Evolutionary conservation across 176 grass and related monocot species (phyloP), one percentile per base, ranked within the genome.

Genomic region (Melocanna baccifera): DNA sequence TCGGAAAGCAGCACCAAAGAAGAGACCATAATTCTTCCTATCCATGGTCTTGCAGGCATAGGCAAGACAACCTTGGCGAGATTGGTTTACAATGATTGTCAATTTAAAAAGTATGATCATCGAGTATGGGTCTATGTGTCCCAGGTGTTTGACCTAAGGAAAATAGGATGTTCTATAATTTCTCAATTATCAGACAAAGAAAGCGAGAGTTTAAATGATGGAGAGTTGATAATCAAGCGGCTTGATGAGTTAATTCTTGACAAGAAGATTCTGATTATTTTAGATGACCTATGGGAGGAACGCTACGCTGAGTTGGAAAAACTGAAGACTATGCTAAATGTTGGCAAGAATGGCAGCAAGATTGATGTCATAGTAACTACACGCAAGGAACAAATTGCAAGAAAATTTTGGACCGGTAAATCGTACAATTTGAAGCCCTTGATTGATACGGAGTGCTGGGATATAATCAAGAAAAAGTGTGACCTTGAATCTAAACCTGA

Each of bases 211-310:
- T n/a, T n/a, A n/a, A n/a, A n/a, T n/a, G n/a, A n/a, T n/a, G n/a
- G n/a, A n/a, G n/a, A n/a, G n/a, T n/a, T n/a, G n/a, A n/a, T n/a
- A n/a, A n/a, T n/a, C n/a, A n/a, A n/a, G n/a, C n/a, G n/a, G n/a
- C n/a, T n/a, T n/a, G n/a, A n/a, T n/a, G n/a, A n/a, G n/a, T n/a
- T n/a, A n/a, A n/a, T n/a, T n/a, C n/a, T n/a, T n/a, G n/a, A n/a
- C n/a, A n/a, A n/a, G n/a, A n/a, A n/a, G n/a, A n/a, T n/a, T n/a
- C n/a, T n/a, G n/a, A n/a, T n/a, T n/a, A n/a, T n/a, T n/a, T 56
- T 89, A 34, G 87, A 89, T 85, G 87, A 86, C 9, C 32, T 89
- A 7, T 86, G 83, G 88, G 76, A 90, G 25, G 16, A 64, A 8
- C 1, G 30, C 3, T 0, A 1, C 46, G 4, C 13, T 48, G 13